Evolutionary conservation across 768 basidiomycete species (phyloP).

Genomic region (Macrolepiota fuliginosa): DNA sequence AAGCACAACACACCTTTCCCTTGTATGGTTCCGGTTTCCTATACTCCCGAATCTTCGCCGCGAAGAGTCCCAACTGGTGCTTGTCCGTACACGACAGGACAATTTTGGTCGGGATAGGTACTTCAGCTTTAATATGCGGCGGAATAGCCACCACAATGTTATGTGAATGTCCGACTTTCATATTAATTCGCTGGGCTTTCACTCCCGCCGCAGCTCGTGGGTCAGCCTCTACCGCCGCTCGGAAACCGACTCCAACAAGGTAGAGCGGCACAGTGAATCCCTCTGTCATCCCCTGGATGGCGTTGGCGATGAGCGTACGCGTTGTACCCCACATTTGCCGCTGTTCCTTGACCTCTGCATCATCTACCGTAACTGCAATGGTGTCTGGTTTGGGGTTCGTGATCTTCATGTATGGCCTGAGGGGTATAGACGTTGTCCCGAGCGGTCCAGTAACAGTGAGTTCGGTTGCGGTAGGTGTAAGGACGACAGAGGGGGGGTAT

Average conservation of each 20-base stretch:
- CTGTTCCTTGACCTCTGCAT: conserved; percentile 71
- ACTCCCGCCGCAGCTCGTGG: conserved; percentile 60
- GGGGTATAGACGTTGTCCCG: conserved; percentile 43
- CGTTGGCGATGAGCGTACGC: conserved; percentile 85
- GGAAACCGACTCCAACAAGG: conserved; percentile 94
- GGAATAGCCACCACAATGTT: conserved; percentile 83
- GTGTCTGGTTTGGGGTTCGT: conserved; percentile 35
- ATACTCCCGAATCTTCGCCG: conserved; percentile 79
- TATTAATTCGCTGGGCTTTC: conserved; percentile 69
- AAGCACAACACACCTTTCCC: conserved; percentile 73
- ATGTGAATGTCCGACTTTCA: conserved; percentile 94
- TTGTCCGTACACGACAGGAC: conserved; percentile 83
- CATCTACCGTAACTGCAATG: conserved; percentile 54
- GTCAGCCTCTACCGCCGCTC: conserved; percentile 82
- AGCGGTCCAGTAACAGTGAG: conserved; percentile 45
- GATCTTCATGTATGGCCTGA: conserved; percentile 46
- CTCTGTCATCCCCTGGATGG: conserved; percentile 84
- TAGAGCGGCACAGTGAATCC: conserved; percentile 83
- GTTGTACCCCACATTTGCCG: conserved; percentile 96
- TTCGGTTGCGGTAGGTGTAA: conserved; percentile 36
- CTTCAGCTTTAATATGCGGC: conserved; percentile 73
- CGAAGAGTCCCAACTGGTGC: conserved; percentile 82
- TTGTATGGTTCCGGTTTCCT: conserved; percentile 96
- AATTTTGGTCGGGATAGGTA: conserved; percentile 83
- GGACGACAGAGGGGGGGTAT: conserved; percentile 39